phyloP scores from a whole-genome alignment of 2,329 filamentous ascomycete species.

The Scortechinia acanthostroma region DNA sequence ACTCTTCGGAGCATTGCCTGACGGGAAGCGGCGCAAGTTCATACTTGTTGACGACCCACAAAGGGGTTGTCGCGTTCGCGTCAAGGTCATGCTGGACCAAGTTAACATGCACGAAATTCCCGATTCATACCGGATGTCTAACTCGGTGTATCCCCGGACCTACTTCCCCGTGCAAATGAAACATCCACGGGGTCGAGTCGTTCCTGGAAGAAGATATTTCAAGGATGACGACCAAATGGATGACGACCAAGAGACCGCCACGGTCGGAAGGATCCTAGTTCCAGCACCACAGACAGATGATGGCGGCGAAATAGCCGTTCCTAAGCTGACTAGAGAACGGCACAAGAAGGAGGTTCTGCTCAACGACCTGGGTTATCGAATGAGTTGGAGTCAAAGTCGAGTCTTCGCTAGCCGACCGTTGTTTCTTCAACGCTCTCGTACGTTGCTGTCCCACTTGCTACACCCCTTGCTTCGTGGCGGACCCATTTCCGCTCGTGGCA shows the following conservation, averaged over 20 bases:
- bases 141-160: not conserved
- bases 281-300: not conserved
- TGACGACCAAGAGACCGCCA: not conserved
- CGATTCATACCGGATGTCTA: not conserved
- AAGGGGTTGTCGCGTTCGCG: not conserved
- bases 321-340: not conserved
- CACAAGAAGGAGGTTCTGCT: not conserved
- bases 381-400: not conserved
- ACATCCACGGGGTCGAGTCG: not conserved
- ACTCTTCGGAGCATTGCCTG: not conserved
- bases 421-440: not conserved
- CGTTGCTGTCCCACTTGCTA: not conserved
- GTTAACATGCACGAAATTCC: not conserved
- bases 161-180: not conserved
- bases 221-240: not conserved
- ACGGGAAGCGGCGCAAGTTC: not conserved
- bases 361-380: not conserved
- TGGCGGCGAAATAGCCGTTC: not conserved
- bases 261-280: not conserved
- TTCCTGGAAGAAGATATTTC: not conserved
- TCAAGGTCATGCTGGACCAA: not conserved
- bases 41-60: not conserved
- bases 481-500: too few species aligned
- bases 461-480: not conserved
- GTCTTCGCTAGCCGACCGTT: not conserved